Evolutionary conservation across 1,139 yeast genomes (phyloP).

Genomic region (Kodamaea anthophila): DNA sequence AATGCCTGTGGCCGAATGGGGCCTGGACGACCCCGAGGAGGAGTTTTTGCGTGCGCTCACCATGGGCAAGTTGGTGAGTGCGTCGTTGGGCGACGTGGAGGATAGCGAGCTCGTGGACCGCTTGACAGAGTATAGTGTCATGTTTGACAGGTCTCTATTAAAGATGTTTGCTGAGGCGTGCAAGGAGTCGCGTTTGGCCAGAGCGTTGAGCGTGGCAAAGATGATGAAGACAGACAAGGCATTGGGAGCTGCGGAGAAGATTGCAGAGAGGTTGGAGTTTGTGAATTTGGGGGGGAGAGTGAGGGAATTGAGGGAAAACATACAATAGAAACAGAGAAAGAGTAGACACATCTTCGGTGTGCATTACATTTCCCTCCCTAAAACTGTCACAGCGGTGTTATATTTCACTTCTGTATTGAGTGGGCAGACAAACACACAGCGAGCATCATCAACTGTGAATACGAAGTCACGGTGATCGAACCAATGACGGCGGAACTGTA

Average conservation of each 20-base stretch:
- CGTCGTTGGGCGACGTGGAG: conserved; percentile 31
- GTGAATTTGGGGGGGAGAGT: conserved; percentile 61
- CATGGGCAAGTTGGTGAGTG: conserved; percentile 45
- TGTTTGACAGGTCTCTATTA: conserved; percentile 68
- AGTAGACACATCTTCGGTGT: too few species aligned
- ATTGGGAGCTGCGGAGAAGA: conserved; percentile 73
- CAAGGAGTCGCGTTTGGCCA: conserved; percentile 54
- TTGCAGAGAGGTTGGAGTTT: conserved; percentile 74
- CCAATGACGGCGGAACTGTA: too few species aligned
- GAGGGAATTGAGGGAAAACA: conserved; percentile 62
- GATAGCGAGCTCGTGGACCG: conserved; percentile 42
- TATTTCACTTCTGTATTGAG: too few species aligned
- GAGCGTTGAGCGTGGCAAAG: conserved; percentile 65
- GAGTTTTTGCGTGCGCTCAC: conserved; percentile 39
- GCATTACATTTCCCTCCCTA: too few species aligned
- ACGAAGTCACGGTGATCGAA: too few species aligned
- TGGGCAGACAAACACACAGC: too few species aligned
- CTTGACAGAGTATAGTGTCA: conserved; percentile 42
- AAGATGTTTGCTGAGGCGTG: conserved; percentile 77
- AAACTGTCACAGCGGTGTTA: too few species aligned
- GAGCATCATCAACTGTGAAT: too few species aligned
- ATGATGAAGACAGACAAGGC: conserved; percentile 75
- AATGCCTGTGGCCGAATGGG: conserved; percentile 47
- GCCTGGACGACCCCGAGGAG: conserved; percentile 36
- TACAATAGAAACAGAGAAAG: too few species aligned